Percentiles rank a stretch among this genome's conserved stretches.
Evolutionary conservation across 306 rosid genomes (phyloP).

Genomic region (Herpetospermum pedunculosum): DNA sequence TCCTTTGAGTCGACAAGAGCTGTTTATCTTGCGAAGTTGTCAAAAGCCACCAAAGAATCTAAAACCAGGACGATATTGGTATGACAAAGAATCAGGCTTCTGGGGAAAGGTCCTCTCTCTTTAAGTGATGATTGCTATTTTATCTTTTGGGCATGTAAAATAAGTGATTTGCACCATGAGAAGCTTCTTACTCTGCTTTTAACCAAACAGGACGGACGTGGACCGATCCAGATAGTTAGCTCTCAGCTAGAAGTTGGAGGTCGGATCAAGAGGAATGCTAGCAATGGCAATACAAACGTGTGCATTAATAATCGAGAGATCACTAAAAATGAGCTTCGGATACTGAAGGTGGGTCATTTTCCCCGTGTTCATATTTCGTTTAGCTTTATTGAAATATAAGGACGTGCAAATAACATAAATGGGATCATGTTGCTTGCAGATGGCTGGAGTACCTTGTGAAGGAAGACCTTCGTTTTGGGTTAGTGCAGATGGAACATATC

Average conservation of each 20-base stretch:
- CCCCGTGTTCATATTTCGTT: neutral
- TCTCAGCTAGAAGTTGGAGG: conserved; percentile 42
- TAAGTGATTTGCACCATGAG: neutral
- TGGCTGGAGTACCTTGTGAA: conserved; percentile 63
- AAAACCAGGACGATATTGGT: conserved; percentile 68
- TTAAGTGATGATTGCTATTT: neutral
- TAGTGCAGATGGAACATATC: conserved; percentile 51
- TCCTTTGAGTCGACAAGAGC: conserved; percentile 36
- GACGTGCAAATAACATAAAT: neutral
- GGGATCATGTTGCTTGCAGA: conserved; percentile 25
- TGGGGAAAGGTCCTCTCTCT: conserved; percentile 71
- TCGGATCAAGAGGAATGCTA: conserved; percentile 26
- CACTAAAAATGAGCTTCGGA: conserved; percentile 37
- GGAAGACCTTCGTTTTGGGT: conserved; percentile 62
- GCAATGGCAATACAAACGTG: conserved; percentile 59
- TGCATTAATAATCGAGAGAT: conserved; percentile 45
- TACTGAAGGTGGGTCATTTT: conserved; percentile 40
- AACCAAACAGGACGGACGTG: conserved; percentile 43
- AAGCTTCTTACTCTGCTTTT: conserved; percentile 13
- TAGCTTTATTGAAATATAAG: neutral
- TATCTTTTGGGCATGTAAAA: neutral
- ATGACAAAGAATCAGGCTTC: conserved; percentile 61
- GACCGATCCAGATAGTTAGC: conserved; percentile 59
- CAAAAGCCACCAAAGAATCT: conserved; percentile 50
- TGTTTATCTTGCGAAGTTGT: conserved; percentile 28